Base-by-base conservation (phyloP, 805 yeast species). In the Teunomyces cretensis region DNA sequence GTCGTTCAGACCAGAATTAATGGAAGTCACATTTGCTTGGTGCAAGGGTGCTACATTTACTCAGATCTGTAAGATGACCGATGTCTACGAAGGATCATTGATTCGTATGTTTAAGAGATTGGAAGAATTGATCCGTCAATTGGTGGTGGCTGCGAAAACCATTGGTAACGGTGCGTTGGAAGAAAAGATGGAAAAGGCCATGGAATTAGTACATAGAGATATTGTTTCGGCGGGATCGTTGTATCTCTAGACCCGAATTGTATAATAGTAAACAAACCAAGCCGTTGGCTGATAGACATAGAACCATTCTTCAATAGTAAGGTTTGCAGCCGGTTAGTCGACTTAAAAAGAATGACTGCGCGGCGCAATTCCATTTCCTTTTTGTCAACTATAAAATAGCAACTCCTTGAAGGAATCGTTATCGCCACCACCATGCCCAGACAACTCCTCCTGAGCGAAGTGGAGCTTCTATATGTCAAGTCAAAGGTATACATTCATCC, bases 21-120 rank as follows among this genome's bases (percentile, higher is more conserved):
- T 94, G 98, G 98, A 91, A 63, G 97, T 94, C 42, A 97, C 94
- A 1, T 89, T 72, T 65, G 87, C 92, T 39, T 94, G 99, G 99
- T 89, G 97, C 65, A 84, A 86, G 61, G 98, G 98, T 14, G 97
- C 96, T 6, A 74, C 94, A 0, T 94, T 94, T 66, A 92, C 97
- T 0, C 97, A 92, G 63, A 92, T 94, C 51, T 92, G 98, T 72
- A 92, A 92, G 66, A 90, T 94, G 97, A 94, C 99, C 0, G 99
- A 94, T 61, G 98, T 94, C 36, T 94, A 92, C 56, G 99, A 94
- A 71, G 99, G 99, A 33, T 86, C 96, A 16, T 76, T 94, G 60
- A 92, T 94, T 53, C 83, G 99, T 63, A 87, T 88, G 82, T 94
- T 94, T 73, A 86, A 94, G 65, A 79, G 99, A 61, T 73, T 94